Evolutionary conservation across 2,329 filamentous ascomycete species (phyloP), one percentile per base, ranked within the genome.

Genomic region (Diaporthe ampelina): DNA sequence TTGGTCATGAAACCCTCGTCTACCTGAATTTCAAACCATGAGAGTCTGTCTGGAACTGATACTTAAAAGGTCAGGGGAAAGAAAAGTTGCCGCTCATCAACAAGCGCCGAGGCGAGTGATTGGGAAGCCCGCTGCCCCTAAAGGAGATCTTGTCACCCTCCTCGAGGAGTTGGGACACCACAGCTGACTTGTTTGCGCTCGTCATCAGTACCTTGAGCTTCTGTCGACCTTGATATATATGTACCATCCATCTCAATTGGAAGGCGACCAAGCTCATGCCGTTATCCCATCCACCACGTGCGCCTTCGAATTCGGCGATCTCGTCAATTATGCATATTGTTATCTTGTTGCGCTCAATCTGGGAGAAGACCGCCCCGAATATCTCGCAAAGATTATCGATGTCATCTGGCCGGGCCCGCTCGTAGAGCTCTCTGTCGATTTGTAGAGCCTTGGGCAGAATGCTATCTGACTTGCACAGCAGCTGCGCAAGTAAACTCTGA

Each of bases 251-350:
- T 32, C 57, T 56, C 48, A 72, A 24, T 24, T 65, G 58, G 32
- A 35, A n/a, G 21, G 70, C 58, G 56, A 72, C 17, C 35, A 45
- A 32, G n/a, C 35, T 24, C 21, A 65, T 72, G 57, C 35, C 35
- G 17, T 54, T 17, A 2, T 1, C 32, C 70, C 70, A 72, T 17
- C 70, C 58, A 15, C 15, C 15, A 3, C 13, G 26, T 17, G 2
- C 58, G 7, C 70, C 70, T 7, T 72, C 70, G 21, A 72, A 72
- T n/a, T 72, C 70, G 10, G 70, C 45, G 32, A 72, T 56, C 45
- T 72, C 70, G 4, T 72, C 70, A 7, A 72, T 48, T 21, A 72
- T 29, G 35, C 70, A 72, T 19, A 72, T 24, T 1, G 57, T 65
- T 24, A 72, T 72, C 13, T 65, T 72, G 32, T 11, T 32, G 4